phyloP scores from a whole-genome alignment of 768 basidiomycete species.

The Boletales sp. region DNA sequence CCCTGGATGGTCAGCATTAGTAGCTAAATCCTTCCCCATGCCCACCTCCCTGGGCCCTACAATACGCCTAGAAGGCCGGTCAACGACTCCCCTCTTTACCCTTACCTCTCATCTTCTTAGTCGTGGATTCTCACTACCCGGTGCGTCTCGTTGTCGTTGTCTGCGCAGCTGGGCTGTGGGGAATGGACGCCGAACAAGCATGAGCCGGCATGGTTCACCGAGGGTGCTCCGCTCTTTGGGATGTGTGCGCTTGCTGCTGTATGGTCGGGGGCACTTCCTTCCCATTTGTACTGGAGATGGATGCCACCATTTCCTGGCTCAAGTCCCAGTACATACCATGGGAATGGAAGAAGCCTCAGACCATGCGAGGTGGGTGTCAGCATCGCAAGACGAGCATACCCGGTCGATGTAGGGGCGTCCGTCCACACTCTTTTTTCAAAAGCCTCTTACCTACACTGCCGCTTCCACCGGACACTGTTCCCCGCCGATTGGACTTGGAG shows the following conservation, averaged over 20 bases:
- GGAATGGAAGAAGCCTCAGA: conserved; percentile 52
- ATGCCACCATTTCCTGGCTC: conserved; percentile 29
- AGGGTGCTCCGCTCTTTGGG: conserved; percentile 16
- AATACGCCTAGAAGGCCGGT: background rate
- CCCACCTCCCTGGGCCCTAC: conserved; percentile 6
- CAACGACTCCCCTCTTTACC: background rate
- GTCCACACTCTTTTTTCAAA: background rate
- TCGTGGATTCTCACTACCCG: background rate
- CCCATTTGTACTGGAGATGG: conserved; percentile 34
- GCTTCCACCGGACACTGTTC: conserved; percentile 1
- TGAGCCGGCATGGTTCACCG: background rate
- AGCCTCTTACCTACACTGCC: conserved; percentile 5
- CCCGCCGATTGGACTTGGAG: conserved; percentile 5
- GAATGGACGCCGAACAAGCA: background rate
- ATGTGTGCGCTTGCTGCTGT: conserved; percentile 25
- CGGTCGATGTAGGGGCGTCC: background rate
- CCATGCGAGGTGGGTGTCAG: conserved; percentile 30
- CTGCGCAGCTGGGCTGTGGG: conserved; percentile 18
- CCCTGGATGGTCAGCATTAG: conserved; percentile 13
- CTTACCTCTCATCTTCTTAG: background rate
- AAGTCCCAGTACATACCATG: conserved; percentile 47
- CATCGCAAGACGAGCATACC: conserved; percentile 23
- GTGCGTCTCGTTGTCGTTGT: conserved; percentile 14
- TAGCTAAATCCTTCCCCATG: conserved; percentile 4
- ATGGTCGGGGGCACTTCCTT: conserved; percentile 37